These are phyloP conservation scores for Neurospora tetrasperma DNA, from an alignment of 495 filamentous ascomycete genomes.

Conservation along the genomic window DNA sequence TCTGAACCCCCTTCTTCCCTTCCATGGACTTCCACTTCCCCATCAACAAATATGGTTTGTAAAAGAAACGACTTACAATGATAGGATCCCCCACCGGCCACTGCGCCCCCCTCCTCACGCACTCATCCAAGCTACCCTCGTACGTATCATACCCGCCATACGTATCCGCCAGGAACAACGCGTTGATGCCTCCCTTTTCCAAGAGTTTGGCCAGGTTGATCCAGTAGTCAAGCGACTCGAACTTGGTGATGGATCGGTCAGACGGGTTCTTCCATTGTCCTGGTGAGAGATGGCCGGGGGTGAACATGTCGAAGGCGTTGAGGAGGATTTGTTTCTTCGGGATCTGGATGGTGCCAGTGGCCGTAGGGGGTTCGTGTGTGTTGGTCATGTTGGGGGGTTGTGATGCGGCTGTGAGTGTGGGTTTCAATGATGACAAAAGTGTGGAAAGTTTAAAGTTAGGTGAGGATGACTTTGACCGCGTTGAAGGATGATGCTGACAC, in stretches of 20 bases:
- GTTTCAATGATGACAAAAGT: background rate
- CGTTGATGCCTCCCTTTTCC: conserved; percentile 48
- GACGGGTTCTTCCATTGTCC: conserved; percentile 44
- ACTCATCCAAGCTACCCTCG: conserved; percentile 42
- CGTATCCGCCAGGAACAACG: conserved; percentile 51
- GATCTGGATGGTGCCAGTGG: background rate
- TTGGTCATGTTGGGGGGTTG: background rate
- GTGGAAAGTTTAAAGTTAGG: background rate
- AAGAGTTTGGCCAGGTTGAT: conserved; percentile 49
- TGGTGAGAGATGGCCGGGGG: conserved; percentile 32
- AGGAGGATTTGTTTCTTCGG: conserved; percentile 31
- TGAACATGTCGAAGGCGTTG: conserved; percentile 40
- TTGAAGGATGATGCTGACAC: background rate
- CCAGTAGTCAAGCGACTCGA: conserved; percentile 44
- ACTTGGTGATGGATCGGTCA: conserved; percentile 47
- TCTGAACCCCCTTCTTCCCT: background rate
- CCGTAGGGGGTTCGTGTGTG: background rate
- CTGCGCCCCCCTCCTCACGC: conserved; percentile 39
- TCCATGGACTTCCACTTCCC: background rate
- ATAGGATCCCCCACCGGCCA: conserved; percentile 44
- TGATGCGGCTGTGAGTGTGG: background rate
- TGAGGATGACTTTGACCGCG: background rate
- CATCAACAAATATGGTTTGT: background rate
- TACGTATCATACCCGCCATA: conserved; percentile 49
- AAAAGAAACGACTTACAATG: conserved; percentile 32